A percentile compares a stretch with the other conserved stretches of the same genome.
Evolutionary conservation across 2,329 filamentous ascomycete species (phyloP).

Genomic region (Fusarium sp.): DNA sequence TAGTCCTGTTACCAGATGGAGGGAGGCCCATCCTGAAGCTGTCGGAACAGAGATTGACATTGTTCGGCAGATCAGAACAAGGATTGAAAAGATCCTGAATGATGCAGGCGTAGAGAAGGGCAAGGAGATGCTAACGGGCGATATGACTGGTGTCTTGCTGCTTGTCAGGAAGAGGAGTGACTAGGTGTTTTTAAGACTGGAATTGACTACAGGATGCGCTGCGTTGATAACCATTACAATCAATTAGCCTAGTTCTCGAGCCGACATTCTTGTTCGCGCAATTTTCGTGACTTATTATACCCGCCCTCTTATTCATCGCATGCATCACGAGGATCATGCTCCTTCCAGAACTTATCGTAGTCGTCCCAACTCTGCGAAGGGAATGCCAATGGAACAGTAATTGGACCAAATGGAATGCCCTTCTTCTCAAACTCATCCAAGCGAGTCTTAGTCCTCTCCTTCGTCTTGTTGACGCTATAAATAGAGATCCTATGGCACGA

Average conservation of each 20-base stretch:
- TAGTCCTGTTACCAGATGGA: neutral
- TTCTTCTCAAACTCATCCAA: constrained; percentile 61
- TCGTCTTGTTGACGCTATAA: constrained; percentile 69
- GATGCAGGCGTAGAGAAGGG: neutral
- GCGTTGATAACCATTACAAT: neutral
- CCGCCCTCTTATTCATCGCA: constrained; percentile 12
- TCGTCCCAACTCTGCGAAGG: constrained; percentile 60
- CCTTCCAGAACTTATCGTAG: constrained; percentile 50
- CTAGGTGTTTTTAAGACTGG: neutral
- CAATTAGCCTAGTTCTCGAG: neutral
- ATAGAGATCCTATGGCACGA: constrained; percentile 68
- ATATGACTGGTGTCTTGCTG: neutral
- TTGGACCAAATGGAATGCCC: constrained; percentile 58
- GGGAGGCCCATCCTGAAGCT: neutral
- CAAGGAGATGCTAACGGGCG: neutral
- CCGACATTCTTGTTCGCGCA: neutral
- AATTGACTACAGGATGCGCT: neutral
- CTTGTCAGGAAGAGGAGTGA: neutral
- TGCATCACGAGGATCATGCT: constrained; percentile 43
- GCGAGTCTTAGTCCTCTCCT: constrained; percentile 57
- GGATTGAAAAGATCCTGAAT: neutral
- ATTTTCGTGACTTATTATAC: neutral
- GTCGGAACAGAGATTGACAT: neutral
- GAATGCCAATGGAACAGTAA: constrained; percentile 63
- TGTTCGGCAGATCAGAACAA: neutral